Base-by-base conservation (phyloP, 768 basidiomycete genomes). In the Mycena venus region DNA sequence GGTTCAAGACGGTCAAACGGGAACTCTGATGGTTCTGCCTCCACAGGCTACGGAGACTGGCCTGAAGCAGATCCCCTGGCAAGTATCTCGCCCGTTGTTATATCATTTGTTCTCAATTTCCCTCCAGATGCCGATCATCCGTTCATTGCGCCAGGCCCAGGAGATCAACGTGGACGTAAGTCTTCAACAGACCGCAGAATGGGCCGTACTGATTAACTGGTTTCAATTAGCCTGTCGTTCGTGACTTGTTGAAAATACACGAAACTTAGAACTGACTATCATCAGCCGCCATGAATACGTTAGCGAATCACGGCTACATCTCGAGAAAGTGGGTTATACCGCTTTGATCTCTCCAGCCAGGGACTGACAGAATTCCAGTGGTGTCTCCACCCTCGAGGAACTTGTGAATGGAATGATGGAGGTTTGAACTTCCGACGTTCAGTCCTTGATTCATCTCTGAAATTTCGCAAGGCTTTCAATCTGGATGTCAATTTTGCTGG, bases 231-330 rank as follows among this genome's bases (percentile, higher is more conserved):
- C 75, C 14, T 76, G 75, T 36, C 75, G 72, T 76, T 40, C 49
- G 75, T 73, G 27, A 38, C 34, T 32, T 25, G 15, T 10, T n/a
- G n/a, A 4, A 12, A 3, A 2, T 1, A n/a, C n/a, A n/a, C n/a
- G n/a, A n/a, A 25, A 3, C 7, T 25, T 51, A 2, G 9, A 11
- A 8, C n/a, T 7, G 19, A 12, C 25, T 8, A 32, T 69, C 32
- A 68, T 40, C 44, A 76, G 72, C 75, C 27, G 72, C 75, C 29
- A 73, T 76, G 75, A 76, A 76, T 70, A 76, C 75, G 7, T 68
- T 74, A 17, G 73, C 73, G 27, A 74, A 74, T 27, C 73, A 74
- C 5, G 73, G 73, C 2, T 69, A 68, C 47, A 76, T 76, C 38
- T 59, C 75, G 5, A 62, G 70, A 68, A 76, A 73, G 74, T 1